Conservation (phyloP, 75 land plant genomes). For the Sequoia sempervirens region DNA sequence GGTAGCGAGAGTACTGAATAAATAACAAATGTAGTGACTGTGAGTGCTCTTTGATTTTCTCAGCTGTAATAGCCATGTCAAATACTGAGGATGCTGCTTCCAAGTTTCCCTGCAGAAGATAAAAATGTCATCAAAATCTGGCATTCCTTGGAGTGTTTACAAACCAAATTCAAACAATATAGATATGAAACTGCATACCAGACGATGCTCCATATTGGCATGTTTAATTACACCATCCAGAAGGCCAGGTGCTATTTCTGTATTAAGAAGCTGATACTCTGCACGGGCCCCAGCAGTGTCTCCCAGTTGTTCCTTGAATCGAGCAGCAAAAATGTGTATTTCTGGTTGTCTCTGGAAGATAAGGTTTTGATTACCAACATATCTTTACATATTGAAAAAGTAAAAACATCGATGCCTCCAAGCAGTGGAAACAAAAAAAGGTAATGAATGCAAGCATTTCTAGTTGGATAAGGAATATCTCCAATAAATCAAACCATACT, state of each 20-base stretch:
- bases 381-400: not conserved
- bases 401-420: too few species aligned
- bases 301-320: conserved; percentile 75
- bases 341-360: conserved; percentile 83
- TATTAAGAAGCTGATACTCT: conserved; percentile 63
- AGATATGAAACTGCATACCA: conserved; percentile 27
- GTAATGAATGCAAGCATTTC: not conserved
- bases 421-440: not conserved
- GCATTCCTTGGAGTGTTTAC: not conserved
- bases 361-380: not conserved
- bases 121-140: not conserved
- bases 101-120: conserved; percentile 57
- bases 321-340: conserved; percentile 90
- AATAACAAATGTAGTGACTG: conserved; percentile 62
- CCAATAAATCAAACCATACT: not conserved
- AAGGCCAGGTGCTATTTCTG: conserved; percentile 81
- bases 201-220: conserved; percentile 88
- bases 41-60: conserved; percentile 77
- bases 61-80: conserved; percentile 75
- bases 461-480: not conserved
- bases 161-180: not conserved
- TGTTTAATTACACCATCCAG: conserved; percentile 80
- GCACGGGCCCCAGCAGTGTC: conserved; percentile 75
- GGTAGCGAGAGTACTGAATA: conserved; percentile 84
- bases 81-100: conserved; percentile 72